These are phyloP conservation scores for Rosa persica DNA, from an alignment of 306 rosid genomes.

Conservation along the genomic window DNA sequence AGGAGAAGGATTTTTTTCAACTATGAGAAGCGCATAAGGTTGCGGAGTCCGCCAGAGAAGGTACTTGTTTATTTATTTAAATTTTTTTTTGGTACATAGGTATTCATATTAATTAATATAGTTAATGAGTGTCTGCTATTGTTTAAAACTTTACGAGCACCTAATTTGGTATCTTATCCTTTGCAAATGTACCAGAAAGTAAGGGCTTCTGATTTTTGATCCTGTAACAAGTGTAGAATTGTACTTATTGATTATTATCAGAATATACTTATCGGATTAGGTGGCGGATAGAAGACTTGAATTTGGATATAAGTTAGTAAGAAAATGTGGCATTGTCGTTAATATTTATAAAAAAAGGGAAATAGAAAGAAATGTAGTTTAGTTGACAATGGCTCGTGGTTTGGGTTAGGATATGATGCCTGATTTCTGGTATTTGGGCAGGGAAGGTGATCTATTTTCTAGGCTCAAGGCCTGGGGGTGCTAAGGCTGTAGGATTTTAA, in stretches of 20 bases:
- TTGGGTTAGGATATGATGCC: neutral
- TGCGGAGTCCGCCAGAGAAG: conserved; percentile 90
- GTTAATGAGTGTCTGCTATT: conserved; percentile 1
- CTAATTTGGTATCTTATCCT: neutral
- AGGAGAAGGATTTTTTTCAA: conserved; percentile 89
- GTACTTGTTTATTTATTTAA: conserved; percentile 24
- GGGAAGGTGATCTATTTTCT: neutral
- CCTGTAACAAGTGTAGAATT: neutral
- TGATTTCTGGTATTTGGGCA: neutral
- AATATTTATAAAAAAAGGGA: neutral
- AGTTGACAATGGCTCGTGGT: neutral
- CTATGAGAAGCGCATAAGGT: conserved; percentile 84
- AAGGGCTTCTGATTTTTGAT: neutral
- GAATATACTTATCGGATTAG: neutral
- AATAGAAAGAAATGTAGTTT: neutral
- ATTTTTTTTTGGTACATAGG: too few species aligned
- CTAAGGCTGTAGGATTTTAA: neutral
- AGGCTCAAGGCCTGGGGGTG: neutral
- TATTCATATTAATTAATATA: neutral
- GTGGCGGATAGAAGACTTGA: neutral
- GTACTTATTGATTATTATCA: neutral
- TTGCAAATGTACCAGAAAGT: neutral
- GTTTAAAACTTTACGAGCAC: too few species aligned
- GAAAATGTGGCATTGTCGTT: neutral
- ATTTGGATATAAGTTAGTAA: neutral